Conservation (phyloP, 2,329 filamentous ascomycete species). For the Fusarium illudens region DNA sequence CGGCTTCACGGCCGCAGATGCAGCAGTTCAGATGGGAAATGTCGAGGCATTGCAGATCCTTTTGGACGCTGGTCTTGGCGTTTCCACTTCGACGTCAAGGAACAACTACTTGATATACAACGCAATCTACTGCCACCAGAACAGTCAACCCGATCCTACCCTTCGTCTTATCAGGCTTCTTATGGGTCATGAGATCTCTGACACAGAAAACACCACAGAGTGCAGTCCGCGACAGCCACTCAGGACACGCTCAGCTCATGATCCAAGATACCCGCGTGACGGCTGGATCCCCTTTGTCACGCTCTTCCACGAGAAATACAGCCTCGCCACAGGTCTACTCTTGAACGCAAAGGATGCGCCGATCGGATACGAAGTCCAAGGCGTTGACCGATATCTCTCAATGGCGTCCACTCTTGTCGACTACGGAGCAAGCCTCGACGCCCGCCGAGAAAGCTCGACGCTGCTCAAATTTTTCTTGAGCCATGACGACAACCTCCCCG, state of each 20-base stretch:
- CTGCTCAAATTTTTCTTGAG: background rate
- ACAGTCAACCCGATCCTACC: background rate
- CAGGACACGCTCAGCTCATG: background rate
- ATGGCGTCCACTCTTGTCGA: background rate
- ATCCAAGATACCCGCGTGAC: background rate
- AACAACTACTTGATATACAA: background rate
- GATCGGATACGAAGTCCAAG: background rate
- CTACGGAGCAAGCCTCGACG: background rate
- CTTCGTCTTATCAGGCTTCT: background rate
- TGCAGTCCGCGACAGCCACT: background rate
- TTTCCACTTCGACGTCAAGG: background rate
- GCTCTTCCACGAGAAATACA: background rate
- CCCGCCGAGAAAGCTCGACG: background rate
- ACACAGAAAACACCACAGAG: background rate
- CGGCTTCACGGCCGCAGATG: background rate
- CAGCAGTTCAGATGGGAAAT: conserved; percentile 1
- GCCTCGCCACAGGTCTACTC: background rate
- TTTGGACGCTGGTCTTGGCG: conserved; percentile 8
- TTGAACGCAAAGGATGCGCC: background rate
- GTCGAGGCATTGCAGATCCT: conserved; percentile 1
- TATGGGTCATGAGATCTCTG: background rate
- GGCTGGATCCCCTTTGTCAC: background rate
- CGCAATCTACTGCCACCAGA: background rate
- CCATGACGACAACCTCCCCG: background rate
- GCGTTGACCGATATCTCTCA: background rate